Evolutionary conservation across 73 alveolate genomes (phyloP), one percentile per base, ranked within the genome.

Genomic region (Uronychia binucleata): DNA sequence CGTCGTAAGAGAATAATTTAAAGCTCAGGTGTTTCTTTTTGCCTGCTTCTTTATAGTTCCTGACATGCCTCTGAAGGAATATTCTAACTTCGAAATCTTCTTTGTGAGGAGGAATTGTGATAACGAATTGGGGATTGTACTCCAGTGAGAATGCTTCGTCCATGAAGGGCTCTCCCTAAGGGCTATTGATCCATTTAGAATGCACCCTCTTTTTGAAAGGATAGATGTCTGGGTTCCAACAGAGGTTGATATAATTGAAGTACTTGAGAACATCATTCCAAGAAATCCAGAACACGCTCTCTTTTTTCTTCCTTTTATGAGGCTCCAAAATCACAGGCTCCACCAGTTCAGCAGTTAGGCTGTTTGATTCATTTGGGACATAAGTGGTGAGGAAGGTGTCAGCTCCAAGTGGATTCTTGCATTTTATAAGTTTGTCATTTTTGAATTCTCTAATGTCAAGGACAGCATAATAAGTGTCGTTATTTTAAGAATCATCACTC

Each of bases 21-120:
- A 89, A 89, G 26, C 81, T 31, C 25, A 89, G 28, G 58, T 82
- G 74, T 31, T 46, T 31, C 67, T 83, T 60, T 13, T 78, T 59
- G n/a, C 78, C 77, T 19, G 67, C 85, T 59, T 33, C n/a, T 8
- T 74, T 13, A 78, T 31, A 89, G 1, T 34, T n/a, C 59, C 75
- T 67, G 79, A 89, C 75, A 79, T 89, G 95, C 58, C 89, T 77
- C 74, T 88, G 59, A 25, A 89, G 83, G 86, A 89, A 83, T 0
- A 89, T 89, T 60, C 95, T 83, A 1, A 89, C 89, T 84, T 89
- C 95, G 79, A 89, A 89, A 46, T 89, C 95, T 74, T 89, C 95
- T 78, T 83, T 58, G 58, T 89, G 95, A 0, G 95, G 95, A 27
- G 95, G 95, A 0, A 89, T 89, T 27, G 95, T 89, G 34, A 89